Percentiles rank a stretch among this genome's conserved stretches.
Evolutionary conservation across 1,284 basidiomycete genomes (phyloP).

Genomic region (Rhodotorula sp.): DNA sequence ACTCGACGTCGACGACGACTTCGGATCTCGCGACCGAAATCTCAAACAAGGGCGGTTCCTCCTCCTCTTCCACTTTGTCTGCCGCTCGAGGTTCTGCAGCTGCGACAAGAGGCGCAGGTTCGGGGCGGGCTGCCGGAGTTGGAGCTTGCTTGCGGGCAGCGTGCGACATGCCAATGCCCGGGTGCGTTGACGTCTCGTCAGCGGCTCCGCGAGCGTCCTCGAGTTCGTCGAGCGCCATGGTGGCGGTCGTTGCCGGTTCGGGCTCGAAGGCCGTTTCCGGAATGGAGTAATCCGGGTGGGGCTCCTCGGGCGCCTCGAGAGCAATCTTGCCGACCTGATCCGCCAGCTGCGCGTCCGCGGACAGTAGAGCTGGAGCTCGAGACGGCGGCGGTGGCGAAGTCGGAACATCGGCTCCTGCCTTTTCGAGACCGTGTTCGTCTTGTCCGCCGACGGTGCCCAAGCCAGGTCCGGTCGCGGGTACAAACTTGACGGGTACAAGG

Average conservation of each 20-base stretch:
- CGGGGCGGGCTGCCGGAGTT: background rate
- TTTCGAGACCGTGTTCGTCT: slow-evolving; percentile 23
- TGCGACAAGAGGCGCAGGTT: background rate
- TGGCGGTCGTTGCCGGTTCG: slow-evolving; percentile 12
- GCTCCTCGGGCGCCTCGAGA: background rate
- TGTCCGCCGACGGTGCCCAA: slow-evolving; percentile 27
- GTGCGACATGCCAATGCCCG: slow-evolving; percentile 13
- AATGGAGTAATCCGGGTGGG: background rate
- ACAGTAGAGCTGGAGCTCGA: background rate
- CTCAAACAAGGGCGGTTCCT: slow-evolving; percentile 23
- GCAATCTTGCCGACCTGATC: slow-evolving; percentile 18
- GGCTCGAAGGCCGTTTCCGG: slow-evolving; percentile 8
- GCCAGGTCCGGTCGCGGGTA: slow-evolving; percentile 14
- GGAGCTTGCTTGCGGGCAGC: background rate
- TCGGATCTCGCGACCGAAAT: slow-evolving; percentile 9
- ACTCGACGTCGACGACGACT: background rate
- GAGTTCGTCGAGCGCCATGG: slow-evolving; percentile 25
- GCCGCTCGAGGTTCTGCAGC: background rate
- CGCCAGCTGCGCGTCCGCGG: slow-evolving; percentile 7
- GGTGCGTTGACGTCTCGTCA: background rate
- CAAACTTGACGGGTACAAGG: slow-evolving; percentile 38
- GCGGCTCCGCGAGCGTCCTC: background rate
- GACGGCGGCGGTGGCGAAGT: background rate
- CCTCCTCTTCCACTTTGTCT: background rate
- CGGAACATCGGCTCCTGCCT: slow-evolving; percentile 11